phyloP scores from a whole-genome alignment of 176 grass and related monocot species.

The Otatea glauca region DNA sequence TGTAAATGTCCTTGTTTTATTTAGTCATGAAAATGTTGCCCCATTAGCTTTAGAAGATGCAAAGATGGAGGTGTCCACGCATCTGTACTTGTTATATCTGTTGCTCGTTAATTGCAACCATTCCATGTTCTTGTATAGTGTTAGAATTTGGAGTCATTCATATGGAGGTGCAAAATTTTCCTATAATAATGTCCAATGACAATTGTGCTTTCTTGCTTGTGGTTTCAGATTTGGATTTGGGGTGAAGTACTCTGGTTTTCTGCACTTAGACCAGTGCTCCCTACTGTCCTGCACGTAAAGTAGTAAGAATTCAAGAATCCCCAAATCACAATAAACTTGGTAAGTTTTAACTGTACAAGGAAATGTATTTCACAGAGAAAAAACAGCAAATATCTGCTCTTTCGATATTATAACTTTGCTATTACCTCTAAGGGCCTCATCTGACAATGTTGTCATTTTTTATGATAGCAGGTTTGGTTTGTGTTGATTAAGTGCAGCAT shows the following conservation, averaged over 20 bases:
- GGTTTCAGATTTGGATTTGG: slow-evolving; percentile 61
- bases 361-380: background rate
- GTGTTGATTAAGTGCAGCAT: slow-evolving; percentile 23
- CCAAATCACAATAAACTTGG: slow-evolving; percentile 37
- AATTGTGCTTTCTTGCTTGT: background rate
- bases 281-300: slow-evolving; percentile 9
- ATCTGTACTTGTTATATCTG: background rate
- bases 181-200: slow-evolving; percentile 28
- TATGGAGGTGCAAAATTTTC: background rate
- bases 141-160: background rate
- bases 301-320: slow-evolving; percentile 39
- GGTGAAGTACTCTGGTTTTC: slow-evolving; percentile 65
- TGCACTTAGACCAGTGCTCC: slow-evolving; percentile 45
- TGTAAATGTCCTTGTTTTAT: background rate
- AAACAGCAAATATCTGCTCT: slow-evolving; percentile 20
- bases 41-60: background rate
- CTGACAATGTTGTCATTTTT: too few species aligned
- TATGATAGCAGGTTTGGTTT: slow-evolving; percentile 21
- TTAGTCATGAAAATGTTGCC: background rate
- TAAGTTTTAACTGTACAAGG: slow-evolving; percentile 35
- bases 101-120: background rate
- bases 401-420: slow-evolving; percentile 11
- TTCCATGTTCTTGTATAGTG: background rate
- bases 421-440: background rate
- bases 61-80: background rate